Evolutionary conservation across 176 grass and related monocot species (phyloP).

Genomic region (Cocos nucifera): DNA sequence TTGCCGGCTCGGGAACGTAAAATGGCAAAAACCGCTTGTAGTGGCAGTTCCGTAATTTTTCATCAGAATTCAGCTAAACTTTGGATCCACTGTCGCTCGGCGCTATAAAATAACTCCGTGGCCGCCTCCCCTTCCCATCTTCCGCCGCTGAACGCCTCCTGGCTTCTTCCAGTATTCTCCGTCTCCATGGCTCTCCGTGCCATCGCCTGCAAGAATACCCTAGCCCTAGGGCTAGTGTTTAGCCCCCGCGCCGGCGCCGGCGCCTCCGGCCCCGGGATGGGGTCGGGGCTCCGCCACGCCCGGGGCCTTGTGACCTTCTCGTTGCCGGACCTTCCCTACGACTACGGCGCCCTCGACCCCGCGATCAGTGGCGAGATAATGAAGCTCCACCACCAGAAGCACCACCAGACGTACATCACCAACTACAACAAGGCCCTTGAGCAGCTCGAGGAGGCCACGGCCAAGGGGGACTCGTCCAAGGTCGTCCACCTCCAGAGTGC

Average conservation of each 20-base stretch:
- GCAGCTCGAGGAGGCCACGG: conserved; percentile 67
- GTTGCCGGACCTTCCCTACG: conserved; percentile 84
- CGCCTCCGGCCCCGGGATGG: background rate
- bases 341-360: conserved; percentile 85
- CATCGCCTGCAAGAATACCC: conserved; percentile 41
- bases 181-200: conserved; percentile 64
- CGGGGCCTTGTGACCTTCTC: conserved; percentile 37
- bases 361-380: conserved; percentile 91
- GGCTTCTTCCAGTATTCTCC: too few species aligned
- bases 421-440: conserved; percentile 99
- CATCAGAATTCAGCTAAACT: too few species aligned
- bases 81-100: too few species aligned
- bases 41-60: too few species aligned
- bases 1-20: too few species aligned
- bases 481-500: conserved; percentile 77
- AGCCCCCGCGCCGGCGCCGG: conserved; percentile 4
- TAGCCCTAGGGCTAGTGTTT: conserved; percentile 15
- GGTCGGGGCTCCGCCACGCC: conserved; percentile 2
- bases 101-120: too few species aligned
- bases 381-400: conserved; percentile 93
- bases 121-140: too few species aligned
- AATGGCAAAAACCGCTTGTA: too few species aligned
- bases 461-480: conserved; percentile 53
- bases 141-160: too few species aligned
- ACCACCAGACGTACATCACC: conserved; percentile 91